A percentile compares a stretch with the other conserved stretches of the same genome.
Conservation (phyloP, 164 flowering plant species). For the Santalum album region DNA sequence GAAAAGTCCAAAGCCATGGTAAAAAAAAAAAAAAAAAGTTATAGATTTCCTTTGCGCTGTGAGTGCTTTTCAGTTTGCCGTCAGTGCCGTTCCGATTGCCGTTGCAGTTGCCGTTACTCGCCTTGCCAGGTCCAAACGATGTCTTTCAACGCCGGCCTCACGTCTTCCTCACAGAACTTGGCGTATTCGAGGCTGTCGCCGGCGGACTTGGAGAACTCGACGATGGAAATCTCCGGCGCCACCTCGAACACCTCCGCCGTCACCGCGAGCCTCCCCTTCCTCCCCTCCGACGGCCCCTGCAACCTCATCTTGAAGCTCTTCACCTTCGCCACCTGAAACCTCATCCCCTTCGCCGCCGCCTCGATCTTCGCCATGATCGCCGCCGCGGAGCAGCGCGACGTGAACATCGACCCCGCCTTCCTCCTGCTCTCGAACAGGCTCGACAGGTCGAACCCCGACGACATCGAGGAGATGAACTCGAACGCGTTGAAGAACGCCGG, state of each 20-base stretch:
- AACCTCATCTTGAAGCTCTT: slow-evolving; percentile 55
- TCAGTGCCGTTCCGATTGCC: no score
- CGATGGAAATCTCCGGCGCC: slow-evolving; percentile 65
- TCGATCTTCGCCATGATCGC: slow-evolving; percentile 53
- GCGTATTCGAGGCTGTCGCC: slow-evolving; percentile 70
- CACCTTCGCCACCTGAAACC: slow-evolving; percentile 26
- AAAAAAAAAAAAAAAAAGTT: no score
- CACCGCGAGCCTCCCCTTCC: slow-evolving; percentile 55
- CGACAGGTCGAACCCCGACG: slow-evolving; percentile 76
- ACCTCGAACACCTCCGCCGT: slow-evolving; percentile 77
- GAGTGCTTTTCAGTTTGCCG: no score
- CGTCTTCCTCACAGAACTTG: slow-evolving; percentile 55
- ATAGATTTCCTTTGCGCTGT: no score
- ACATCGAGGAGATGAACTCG: slow-evolving; percentile 74
- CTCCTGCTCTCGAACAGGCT: slow-evolving; percentile 48
- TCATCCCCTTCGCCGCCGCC: slow-evolving; percentile 38
- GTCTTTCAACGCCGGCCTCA: slow-evolving; percentile 69
- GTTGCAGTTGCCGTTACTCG: no score
- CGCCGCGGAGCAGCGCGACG: slow-evolving; percentile 46
- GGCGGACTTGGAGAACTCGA: slow-evolving; percentile 52
- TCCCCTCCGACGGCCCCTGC: slow-evolving; percentile 46
- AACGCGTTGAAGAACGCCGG: slow-evolving; percentile 72
- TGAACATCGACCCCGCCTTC: slow-evolving; percentile 48
- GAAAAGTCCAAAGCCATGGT: no score
- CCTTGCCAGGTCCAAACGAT: slow-evolving; percentile 87